phyloP scores from a whole-genome alignment of 1,139 yeast species.

The Candida tropicalis region DNA sequence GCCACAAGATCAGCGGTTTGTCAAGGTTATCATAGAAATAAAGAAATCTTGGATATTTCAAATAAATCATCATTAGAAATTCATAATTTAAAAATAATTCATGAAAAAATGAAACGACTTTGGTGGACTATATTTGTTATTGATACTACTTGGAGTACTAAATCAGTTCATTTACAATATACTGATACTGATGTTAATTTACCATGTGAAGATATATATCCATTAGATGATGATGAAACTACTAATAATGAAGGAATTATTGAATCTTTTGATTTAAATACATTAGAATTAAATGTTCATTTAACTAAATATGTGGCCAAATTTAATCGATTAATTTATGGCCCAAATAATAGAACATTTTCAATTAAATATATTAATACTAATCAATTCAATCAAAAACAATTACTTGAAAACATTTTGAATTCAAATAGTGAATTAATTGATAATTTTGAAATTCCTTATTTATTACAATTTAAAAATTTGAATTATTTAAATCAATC shows the following conservation, averaged over 20 bases:
- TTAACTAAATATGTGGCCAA: constrained; percentile 40
- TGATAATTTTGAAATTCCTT: constrained; percentile 35
- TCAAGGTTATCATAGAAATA: constrained; percentile 47
- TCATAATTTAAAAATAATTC: constrained; percentile 3
- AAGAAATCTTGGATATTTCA: constrained; percentile 15
- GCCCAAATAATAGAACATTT: constrained; percentile 40
- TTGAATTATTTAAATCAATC: constrained; percentile 23
- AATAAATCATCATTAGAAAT: constrained; percentile 9
- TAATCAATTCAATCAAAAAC: constrained; percentile 40
- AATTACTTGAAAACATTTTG: constrained; percentile 33
- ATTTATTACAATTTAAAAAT: constrained; percentile 26
- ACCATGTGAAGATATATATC: constrained; percentile 38
- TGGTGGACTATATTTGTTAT: constrained; percentile 60
- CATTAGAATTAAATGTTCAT: constrained; percentile 43
- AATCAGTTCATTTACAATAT: constrained; percentile 50
- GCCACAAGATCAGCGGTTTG: constrained; percentile 51
- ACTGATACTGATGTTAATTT: constrained; percentile 54
- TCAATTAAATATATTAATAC: constrained; percentile 45
- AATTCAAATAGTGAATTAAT: constrained; percentile 32
- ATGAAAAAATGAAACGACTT: constrained; percentile 46
- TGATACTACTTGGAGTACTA: constrained; percentile 54
- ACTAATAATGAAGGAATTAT: not conserved
- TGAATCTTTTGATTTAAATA: constrained; percentile 27
- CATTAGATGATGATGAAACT: constrained; percentile 27
- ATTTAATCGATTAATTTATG: constrained; percentile 37